Conservation (phyloP, 306 rosid species). For the Gynostemma pentaphyllum region DNA sequence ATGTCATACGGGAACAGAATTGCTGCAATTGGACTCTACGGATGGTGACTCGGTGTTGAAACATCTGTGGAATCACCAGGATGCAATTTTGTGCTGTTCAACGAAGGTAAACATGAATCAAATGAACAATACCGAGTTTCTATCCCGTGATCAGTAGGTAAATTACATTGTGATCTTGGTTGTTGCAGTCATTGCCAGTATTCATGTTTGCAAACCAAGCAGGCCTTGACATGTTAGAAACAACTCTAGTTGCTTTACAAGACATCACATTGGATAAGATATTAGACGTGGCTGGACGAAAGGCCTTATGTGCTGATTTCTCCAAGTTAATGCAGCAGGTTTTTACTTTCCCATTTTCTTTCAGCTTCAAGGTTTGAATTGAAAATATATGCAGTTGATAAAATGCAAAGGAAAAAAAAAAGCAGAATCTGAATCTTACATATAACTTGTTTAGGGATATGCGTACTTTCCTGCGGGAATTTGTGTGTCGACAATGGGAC, state of each 20-base stretch:
- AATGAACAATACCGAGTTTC: neutral
- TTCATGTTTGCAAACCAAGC: conserved; percentile 91
- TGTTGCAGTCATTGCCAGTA: conserved; percentile 59
- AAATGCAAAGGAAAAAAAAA: neutral
- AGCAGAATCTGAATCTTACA: neutral
- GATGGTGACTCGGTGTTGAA: conserved; percentile 56
- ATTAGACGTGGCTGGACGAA: conserved; percentile 69
- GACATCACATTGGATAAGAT: conserved; percentile 90
- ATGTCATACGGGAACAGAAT: conserved; percentile 52
- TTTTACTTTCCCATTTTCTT: neutral
- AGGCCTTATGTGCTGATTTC: conserved; percentile 57
- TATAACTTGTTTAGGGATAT: conserved; percentile 39
- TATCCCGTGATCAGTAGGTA: neutral
- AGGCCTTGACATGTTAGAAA: conserved; percentile 95
- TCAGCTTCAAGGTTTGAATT: neutral
- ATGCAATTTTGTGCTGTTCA: conserved; percentile 89
- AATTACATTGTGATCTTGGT: neutral
- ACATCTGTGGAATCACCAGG: conserved; percentile 76
- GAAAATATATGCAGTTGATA: neutral
- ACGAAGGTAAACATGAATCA: conserved; percentile 33
- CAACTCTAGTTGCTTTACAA: conserved; percentile 75
- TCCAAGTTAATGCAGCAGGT: conserved; percentile 90
- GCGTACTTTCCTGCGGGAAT: conserved; percentile 73
- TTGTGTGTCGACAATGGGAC: conserved; percentile 89
- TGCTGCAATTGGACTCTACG: conserved; percentile 46